Evolutionary conservation across 495 filamentous ascomycete genomes (phyloP).

Genomic region (Niebla homalea): DNA sequence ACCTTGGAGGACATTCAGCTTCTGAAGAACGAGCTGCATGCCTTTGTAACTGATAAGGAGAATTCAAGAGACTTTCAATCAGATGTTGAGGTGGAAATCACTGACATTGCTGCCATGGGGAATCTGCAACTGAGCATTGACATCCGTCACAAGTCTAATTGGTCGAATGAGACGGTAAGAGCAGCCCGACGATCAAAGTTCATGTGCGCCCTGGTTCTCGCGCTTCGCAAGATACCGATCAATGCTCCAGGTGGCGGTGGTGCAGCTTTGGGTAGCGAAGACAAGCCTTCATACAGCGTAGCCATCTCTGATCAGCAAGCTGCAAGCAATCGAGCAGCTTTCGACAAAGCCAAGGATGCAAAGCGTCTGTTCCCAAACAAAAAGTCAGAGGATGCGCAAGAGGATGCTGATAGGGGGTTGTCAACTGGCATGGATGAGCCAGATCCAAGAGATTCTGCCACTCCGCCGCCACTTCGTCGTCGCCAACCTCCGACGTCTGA

Average conservation of each 20-base stretch:
- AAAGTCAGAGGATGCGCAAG: slow-evolving; percentile 18
- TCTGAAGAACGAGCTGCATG: slow-evolving; percentile 65
- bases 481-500: slow-evolving; percentile 24
- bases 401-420: slow-evolving; percentile 13
- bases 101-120: slow-evolving; percentile 73
- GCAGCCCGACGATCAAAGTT: slow-evolving; percentile 82
- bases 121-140: slow-evolving; percentile 72
- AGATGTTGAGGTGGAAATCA: slow-evolving; percentile 64
- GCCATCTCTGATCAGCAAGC: slow-evolving; percentile 52
- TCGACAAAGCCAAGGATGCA: slow-evolving; percentile 45
- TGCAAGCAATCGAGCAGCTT: slow-evolving; percentile 42
- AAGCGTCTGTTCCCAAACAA: slow-evolving; percentile 44
- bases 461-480: slow-evolving; percentile 24
- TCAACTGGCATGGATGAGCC: slow-evolving; percentile 28
- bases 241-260: slow-evolving; percentile 64
- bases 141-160: slow-evolving; percentile 89
- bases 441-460: slow-evolving; percentile 13
- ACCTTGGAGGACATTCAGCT: slow-evolving; percentile 75
- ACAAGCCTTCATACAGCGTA: slow-evolving; percentile 65
- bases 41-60: slow-evolving; percentile 71
- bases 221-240: slow-evolving; percentile 77
- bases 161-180: slow-evolving; percentile 81
- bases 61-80: slow-evolving; percentile 87
- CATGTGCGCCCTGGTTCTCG: slow-evolving; percentile 84
- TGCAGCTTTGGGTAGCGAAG: slow-evolving; percentile 50